These are phyloP conservation scores for Raphanus hybrid DNA, from an alignment of 441 rosid genomes.

Conservation along the genomic window DNA sequence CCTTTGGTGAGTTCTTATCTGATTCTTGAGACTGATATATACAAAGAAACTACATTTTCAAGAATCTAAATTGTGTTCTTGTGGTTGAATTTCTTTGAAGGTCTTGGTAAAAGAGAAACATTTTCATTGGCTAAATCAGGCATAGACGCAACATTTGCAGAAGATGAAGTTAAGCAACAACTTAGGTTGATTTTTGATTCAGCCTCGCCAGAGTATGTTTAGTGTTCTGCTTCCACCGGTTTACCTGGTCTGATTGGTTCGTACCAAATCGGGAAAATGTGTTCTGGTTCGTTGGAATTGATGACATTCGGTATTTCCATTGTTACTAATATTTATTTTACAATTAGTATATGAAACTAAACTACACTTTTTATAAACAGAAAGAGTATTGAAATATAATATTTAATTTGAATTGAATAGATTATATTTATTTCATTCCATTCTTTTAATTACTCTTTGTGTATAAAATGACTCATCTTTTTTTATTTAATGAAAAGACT, in stretches of 20 bases:
- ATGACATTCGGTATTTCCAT: neutral
- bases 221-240: neutral
- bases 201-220: constrained; percentile 38
- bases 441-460: too few relatives aligned
- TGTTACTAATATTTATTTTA: neutral
- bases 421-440: too few relatives aligned
- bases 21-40: constrained; percentile 1
- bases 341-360: neutral
- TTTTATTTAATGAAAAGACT: too few relatives aligned
- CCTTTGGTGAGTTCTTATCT: constrained; percentile 62
- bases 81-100: constrained; percentile 38
- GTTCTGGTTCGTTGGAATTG: neutral
- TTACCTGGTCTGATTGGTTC: constrained; percentile 22
- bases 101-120: constrained; percentile 67
- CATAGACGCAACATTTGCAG: constrained; percentile 76
- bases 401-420: too few relatives aligned
- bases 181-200: constrained; percentile 52
- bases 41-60: constrained; percentile 12
- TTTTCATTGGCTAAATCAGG: constrained; percentile 70
- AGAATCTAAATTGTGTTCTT: neutral
- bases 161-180: constrained; percentile 63
- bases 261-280: neutral
- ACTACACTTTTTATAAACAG: too few relatives aligned
- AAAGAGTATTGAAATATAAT: too few relatives aligned
- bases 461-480: too few relatives aligned